A percentile compares a stretch with the other conserved stretches of the same genome.
phyloP scores from a whole-genome alignment of 768 basidiomycete species.

The Collybia sordida region DNA sequence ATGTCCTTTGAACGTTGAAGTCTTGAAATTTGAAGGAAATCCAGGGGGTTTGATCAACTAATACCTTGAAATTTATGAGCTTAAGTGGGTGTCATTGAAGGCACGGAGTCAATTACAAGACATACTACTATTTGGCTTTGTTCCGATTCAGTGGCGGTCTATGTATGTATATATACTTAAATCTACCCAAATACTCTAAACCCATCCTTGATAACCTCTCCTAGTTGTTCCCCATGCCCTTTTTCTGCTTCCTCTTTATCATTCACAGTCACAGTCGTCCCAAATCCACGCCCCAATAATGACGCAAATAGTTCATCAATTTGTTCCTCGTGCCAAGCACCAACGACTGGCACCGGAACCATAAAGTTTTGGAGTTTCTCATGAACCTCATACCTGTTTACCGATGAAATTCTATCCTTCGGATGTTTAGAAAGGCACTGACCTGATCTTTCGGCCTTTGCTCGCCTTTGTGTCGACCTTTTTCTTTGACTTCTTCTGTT shows the following conservation, averaged over 20 bases:
- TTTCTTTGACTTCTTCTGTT: slow-evolving; percentile 73
- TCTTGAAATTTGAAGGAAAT: no score
- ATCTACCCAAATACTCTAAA: slow-evolving; percentile 64
- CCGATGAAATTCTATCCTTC: not conserved
- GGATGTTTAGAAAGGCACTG: slow-evolving; percentile 19
- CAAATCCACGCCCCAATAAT: slow-evolving; percentile 76
- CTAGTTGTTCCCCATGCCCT: slow-evolving; percentile 27
- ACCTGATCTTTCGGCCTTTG: slow-evolving; percentile 93
- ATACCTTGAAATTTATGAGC: no score
- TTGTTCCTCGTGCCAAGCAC: slow-evolving; percentile 94
- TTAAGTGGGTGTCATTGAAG: no score
- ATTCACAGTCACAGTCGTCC: slow-evolving; percentile 29
- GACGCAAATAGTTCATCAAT: slow-evolving; percentile 92
- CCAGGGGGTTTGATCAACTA: no score
- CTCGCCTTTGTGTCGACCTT: slow-evolving; percentile 95
- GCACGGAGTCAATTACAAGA: slow-evolving; percentile 2
- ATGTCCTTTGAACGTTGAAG: no score
- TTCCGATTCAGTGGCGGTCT: slow-evolving; percentile 30
- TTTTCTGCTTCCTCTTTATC: slow-evolving; percentile 23
- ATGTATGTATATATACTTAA: not conserved
- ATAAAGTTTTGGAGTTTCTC: slow-evolving; percentile 97
- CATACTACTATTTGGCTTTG: slow-evolving; percentile 37
- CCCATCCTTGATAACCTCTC: slow-evolving; percentile 37
- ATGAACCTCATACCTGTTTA: slow-evolving; percentile 80
- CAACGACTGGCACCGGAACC: slow-evolving; percentile 74